phyloP scores from a whole-genome alignment of 2,329 filamentous ascomycete species.

The Fusarium tricinctum region DNA sequence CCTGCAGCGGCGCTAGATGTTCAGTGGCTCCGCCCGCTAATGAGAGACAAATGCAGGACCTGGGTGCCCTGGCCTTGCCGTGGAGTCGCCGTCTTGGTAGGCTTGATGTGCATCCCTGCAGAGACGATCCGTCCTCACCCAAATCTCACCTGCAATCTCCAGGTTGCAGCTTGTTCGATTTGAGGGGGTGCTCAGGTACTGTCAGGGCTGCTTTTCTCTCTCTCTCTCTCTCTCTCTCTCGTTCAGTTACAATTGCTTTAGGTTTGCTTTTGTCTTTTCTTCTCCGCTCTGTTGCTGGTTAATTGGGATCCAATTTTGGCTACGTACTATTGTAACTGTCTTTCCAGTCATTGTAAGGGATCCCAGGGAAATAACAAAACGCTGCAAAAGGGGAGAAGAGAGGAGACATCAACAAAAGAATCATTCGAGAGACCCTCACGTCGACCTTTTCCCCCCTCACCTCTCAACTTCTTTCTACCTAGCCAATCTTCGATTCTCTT shows the following conservation, averaged over 20 bases:
- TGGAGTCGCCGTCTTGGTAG: slow-evolving; percentile 31
- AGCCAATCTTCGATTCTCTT: slow-evolving; percentile 6
- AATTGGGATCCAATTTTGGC: slow-evolving; percentile 24
- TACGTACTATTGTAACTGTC: slow-evolving; percentile 4
- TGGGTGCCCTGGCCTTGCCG: slow-evolving; percentile 39
- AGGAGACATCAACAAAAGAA: slow-evolving; percentile 8
- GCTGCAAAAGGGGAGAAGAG: slow-evolving; percentile 27
- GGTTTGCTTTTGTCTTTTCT: slow-evolving; percentile 20
- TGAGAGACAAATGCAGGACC: slow-evolving; percentile 41
- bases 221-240: slow-evolving; percentile 7
- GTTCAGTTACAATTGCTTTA: slow-evolving; percentile 15
- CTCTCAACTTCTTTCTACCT: slow-evolving; percentile 5
- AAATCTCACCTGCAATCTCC: slow-evolving; percentile 53
- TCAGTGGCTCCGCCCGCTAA: slow-evolving; percentile 49
- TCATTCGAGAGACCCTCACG: slow-evolving; percentile 21
- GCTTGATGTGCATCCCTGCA: slow-evolving; percentile 52
- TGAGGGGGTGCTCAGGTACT: slow-evolving; percentile 13
- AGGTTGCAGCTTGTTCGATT: slow-evolving; percentile 34
- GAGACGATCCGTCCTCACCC: slow-evolving; percentile 52
- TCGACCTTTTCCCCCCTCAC: slow-evolving; percentile 24
- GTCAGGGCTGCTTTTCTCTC: slow-evolving; percentile 1
- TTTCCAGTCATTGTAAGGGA: slow-evolving; percentile 36
- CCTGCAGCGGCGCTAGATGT: slow-evolving; percentile 48
- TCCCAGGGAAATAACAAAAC: slow-evolving; percentile 29
- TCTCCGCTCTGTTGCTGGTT: slow-evolving; percentile 17